Conservation (phyloP, 352 stramenopile species). For the Ophiocytium majus region DNA sequence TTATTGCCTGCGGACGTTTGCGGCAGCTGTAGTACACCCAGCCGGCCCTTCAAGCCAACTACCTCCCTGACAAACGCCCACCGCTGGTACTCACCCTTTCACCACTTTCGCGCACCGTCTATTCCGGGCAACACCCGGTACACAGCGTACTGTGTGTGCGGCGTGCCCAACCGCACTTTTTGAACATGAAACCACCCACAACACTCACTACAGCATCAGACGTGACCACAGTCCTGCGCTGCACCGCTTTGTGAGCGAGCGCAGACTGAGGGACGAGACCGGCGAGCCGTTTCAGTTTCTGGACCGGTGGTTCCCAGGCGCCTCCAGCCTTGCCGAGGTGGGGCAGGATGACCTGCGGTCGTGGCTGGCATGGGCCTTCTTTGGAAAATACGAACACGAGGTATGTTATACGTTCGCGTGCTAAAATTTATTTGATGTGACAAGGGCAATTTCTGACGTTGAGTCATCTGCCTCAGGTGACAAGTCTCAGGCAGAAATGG, state of each 20-base stretch:
- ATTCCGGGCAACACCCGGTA: too few relatives aligned
- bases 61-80: too few relatives aligned
- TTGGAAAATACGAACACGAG: background rate
- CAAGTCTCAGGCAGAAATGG: too few relatives aligned
- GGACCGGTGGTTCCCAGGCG: background rate
- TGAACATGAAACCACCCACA: background rate
- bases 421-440: too few relatives aligned
- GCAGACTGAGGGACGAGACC: background rate
- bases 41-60: too few relatives aligned
- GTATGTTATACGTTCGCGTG: too few relatives aligned
- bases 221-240: background rate
- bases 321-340: background rate
- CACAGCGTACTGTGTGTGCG: too few relatives aligned
- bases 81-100: background rate
- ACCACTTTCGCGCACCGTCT: background rate
- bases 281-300: background rate
- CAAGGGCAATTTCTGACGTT: too few relatives aligned
- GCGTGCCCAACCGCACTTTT: background rate
- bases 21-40: too few relatives aligned
- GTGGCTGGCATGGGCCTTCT: constrained; percentile 16
- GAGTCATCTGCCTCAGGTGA: too few relatives aligned
- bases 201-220: background rate
- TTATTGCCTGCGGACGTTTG: too few relatives aligned
- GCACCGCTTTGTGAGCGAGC: background rate
- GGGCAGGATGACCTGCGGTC: background rate